Evolutionary conservation across 2,329 filamentous ascomycete genomes (phyloP).

Genomic region (Podosphaera fusca): DNA sequence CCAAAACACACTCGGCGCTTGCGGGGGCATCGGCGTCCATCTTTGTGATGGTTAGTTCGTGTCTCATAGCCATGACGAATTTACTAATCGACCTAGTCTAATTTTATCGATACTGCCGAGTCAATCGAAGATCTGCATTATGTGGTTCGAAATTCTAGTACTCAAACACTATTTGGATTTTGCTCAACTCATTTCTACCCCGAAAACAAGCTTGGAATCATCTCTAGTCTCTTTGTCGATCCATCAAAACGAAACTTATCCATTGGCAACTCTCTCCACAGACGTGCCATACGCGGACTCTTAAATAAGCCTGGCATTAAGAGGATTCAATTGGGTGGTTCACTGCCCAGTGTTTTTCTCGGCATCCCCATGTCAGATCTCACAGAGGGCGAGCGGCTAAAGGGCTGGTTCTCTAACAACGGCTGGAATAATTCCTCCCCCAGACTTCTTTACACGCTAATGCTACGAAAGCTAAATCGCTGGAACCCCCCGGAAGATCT

Average conservation of each 20-base stretch:
- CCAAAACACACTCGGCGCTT: conserved; percentile 38
- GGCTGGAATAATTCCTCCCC: conserved; percentile 61
- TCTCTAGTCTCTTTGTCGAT: conserved; percentile 78
- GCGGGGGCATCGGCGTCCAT: conserved; percentile 45
- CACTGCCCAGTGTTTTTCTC: conserved; percentile 65
- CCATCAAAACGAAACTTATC: conserved; percentile 67
- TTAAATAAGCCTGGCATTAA: conserved; percentile 53
- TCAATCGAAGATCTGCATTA: conserved; percentile 66
- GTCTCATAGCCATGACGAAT: background rate
- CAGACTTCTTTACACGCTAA: conserved; percentile 37
- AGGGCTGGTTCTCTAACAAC: conserved; percentile 70
- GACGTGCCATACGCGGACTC: conserved; percentile 57
- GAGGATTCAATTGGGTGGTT: conserved; percentile 58
- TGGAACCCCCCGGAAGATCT: conserved; percentile 41
- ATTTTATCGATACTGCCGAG: conserved; percentile 22
- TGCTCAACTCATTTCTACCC: conserved; percentile 69
- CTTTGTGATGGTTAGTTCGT: conserved; percentile 40
- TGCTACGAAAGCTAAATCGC: conserved; percentile 32
- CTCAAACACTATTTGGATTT: conserved; percentile 75
- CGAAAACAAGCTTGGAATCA: conserved; percentile 29
- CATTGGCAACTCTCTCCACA: conserved; percentile 74
- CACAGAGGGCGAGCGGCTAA: conserved; percentile 22
- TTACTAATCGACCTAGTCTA: background rate
- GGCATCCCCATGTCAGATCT: conserved; percentile 49
- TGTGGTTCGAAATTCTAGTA: conserved; percentile 84